Base-by-base conservation (phyloP, 2,329 filamentous ascomycete species). In the Scedosporium dehoogii region DNA sequence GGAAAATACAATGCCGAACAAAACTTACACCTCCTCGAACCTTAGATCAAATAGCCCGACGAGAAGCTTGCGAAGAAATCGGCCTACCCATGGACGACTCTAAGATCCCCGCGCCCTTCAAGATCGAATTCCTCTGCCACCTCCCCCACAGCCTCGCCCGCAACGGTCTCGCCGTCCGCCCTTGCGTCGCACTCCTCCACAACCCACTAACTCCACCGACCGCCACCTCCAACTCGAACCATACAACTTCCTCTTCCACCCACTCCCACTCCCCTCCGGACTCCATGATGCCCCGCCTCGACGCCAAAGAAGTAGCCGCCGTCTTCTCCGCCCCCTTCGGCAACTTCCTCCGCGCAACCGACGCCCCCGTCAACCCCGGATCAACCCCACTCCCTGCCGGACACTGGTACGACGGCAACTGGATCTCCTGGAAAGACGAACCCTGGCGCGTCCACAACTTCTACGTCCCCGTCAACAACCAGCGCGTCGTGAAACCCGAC, bases 11-110 rank as follows among this genome's bases (percentile, higher is more conserved):
- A 29, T n/a, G 10, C 16, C 44, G 9, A n/a, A 5, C 9, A 14
- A 58, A n/a, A 58, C 55, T 58, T 4, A 42, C 57, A 4, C 25
- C 51, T 21, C 51, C 21, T n/a, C 23, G 2, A 29, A 33, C 25
- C 5, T 7, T 16, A 75, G 91, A 91, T 73, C 83, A 92, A 70
- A 96, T 92, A 60, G 92, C 93, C 7, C 85, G 93, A 23, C 85
- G 93, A 66, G 93, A 97, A 79, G 92, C 93, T 1, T 89, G 84
- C 73, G 93, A 97, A 73, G 93, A 97, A 73, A 96, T 97, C 66
- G 93, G 93, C 1, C 85, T 97, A 2, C 90, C 93, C 1, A 80
- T 87, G 69, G 81, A 86, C 67, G 85, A 92, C 70, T 69, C 72
- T 63, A 83, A 84, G 64, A 81, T 96, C 33, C 90, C 91, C 1